phyloP scores from a whole-genome alignment of 2,329 filamentous ascomycete genomes.

The Plenodomus biglobosus region DNA sequence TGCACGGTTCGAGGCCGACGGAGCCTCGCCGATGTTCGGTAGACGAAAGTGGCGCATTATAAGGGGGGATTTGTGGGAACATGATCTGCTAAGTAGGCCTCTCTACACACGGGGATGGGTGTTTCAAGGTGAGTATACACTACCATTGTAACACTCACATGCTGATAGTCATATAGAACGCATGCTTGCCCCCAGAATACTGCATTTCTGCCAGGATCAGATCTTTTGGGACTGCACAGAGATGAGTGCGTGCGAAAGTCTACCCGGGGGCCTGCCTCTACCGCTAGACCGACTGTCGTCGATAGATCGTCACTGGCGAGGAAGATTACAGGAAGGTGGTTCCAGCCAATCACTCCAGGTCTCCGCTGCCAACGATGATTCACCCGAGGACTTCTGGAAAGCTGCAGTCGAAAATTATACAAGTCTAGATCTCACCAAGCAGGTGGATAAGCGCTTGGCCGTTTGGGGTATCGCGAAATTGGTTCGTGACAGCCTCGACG shows the following conservation, averaged over 20 bases:
- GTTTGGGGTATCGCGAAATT: slow-evolving; percentile 30
- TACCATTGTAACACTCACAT: neutral
- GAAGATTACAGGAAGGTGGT: slow-evolving; percentile 5
- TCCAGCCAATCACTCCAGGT: neutral
- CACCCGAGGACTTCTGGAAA: slow-evolving; percentile 23
- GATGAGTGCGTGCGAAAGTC: slow-evolving; percentile 13
- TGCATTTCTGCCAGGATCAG: slow-evolving; percentile 18
- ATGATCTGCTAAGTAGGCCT: neutral
- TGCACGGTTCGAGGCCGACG: slow-evolving; percentile 2
- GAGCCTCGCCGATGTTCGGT: slow-evolving; percentile 1
- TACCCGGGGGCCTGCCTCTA: slow-evolving; percentile 8
- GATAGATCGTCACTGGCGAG: slow-evolving; percentile 14
- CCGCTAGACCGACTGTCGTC: slow-evolving; percentile 10
- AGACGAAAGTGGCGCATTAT: slow-evolving; percentile 16
- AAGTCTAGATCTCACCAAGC: slow-evolving; percentile 19
- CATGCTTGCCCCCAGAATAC: slow-evolving; percentile 16
- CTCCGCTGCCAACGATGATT: slow-evolving; percentile 18
- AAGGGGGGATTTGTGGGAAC: slow-evolving; percentile 7
- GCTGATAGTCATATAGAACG: slow-evolving; percentile 7
- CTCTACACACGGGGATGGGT: slow-evolving; percentile 15
- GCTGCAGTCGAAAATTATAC: slow-evolving; percentile 24
- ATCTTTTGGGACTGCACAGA: slow-evolving; percentile 25
- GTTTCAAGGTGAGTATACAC: slow-evolving; percentile 10
- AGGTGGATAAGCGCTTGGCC: slow-evolving; percentile 22
- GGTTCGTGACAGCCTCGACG: slow-evolving; percentile 20